A percentile compares a stretch with the other conserved stretches of the same genome.
These are phyloP conservation scores for Nicotiana sylvestris DNA, from an alignment of 257 asterid species.

Conservation along the genomic window DNA sequence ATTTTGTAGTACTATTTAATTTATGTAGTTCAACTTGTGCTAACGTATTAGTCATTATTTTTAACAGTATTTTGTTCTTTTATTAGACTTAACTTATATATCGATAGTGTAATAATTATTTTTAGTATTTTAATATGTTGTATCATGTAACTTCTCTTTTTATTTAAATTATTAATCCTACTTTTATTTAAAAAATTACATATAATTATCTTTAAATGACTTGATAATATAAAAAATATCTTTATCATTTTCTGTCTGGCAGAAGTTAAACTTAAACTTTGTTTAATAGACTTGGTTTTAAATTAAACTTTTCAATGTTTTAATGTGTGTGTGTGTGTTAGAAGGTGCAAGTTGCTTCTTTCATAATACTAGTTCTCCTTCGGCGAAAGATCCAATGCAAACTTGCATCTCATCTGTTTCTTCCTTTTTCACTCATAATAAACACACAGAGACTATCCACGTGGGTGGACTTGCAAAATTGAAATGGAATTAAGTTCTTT, in stretches of 20 bases:
- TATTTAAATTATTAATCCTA: no score
- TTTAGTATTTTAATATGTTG: background rate
- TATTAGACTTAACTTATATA: background rate
- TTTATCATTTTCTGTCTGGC: no score
- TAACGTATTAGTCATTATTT: background rate
- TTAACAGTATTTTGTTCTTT: background rate
- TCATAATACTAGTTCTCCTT: background rate
- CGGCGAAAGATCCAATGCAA: slow-evolving; percentile 14
- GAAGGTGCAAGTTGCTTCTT: background rate
- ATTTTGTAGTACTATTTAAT: background rate
- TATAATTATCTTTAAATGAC: no score
- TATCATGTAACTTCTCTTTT: background rate
- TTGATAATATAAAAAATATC: no score
- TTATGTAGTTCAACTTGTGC: background rate
- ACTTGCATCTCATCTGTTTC: background rate
- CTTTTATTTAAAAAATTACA: no score
- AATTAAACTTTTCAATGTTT: background rate
- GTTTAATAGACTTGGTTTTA: no score
- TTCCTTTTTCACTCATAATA: background rate
- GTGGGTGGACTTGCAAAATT: background rate
- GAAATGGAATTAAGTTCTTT: background rate
- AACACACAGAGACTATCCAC: background rate
- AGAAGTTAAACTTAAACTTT: no score
- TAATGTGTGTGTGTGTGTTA: background rate
- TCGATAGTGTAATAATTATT: background rate